phyloP scores from a whole-genome alignment of 805 yeast species.

The Wickerhamiella dianesei region DNA sequence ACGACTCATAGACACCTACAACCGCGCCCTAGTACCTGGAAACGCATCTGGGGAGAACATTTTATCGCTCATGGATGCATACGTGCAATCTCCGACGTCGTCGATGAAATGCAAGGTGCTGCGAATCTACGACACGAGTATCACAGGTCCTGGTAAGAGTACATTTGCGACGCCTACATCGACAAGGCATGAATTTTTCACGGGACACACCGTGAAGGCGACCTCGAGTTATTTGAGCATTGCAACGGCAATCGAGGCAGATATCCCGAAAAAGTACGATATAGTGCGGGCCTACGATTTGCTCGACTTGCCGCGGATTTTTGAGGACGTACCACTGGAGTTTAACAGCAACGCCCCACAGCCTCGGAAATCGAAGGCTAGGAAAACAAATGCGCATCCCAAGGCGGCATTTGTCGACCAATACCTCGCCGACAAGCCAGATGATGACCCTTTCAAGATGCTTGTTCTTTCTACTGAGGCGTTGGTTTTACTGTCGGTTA shows the following conservation, averaged over 20 bases:
- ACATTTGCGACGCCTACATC: no score
- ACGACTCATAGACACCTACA: conserved; percentile 22
- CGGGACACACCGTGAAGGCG: no score
- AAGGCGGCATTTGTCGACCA: conserved; percentile 9
- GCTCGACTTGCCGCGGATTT: conserved; percentile 21
- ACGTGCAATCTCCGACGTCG: conserved; percentile 19
- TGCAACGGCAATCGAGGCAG: background rate
- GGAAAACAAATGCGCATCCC: conserved; percentile 17
- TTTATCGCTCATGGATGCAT: conserved; percentile 24
- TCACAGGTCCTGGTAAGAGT: background rate
- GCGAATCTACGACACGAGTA: conserved; percentile 22
- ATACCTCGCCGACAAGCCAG: conserved; percentile 14
- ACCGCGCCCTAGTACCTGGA: conserved; percentile 21
- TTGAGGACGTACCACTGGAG: conserved; percentile 6
- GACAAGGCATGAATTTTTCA: no score
- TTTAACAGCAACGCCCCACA: conserved; percentile 9
- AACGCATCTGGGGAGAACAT: conserved; percentile 25
- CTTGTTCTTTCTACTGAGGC: conserved; percentile 31
- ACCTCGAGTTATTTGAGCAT: conserved; percentile 6
- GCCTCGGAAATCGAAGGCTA: conserved; percentile 17
- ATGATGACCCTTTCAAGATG: conserved; percentile 24
- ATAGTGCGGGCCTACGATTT: conserved; percentile 22
- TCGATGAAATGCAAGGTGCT: conserved; percentile 23
- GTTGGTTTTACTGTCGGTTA: conserved; percentile 26
- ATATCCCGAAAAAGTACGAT: conserved; percentile 16